These are phyloP conservation scores for Oryza brachyantha DNA, from an alignment of 176 grass and related monocot genomes.

Conservation along the genomic window DNA sequence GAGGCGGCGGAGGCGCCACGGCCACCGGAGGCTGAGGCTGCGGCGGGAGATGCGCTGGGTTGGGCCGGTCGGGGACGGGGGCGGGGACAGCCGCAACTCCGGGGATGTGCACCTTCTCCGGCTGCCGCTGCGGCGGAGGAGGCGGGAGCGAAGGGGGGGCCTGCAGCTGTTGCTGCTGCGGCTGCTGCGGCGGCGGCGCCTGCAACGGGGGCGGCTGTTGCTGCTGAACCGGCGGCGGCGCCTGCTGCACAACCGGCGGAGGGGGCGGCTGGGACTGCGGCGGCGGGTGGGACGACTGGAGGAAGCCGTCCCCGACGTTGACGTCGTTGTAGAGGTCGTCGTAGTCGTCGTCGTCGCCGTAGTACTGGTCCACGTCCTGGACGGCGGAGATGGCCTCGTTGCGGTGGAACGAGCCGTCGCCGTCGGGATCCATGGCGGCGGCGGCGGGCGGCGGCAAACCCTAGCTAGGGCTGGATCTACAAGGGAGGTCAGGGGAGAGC, in stretches of 20 bases:
- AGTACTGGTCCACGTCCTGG: conserved; percentile 70
- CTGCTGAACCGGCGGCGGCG: not conserved
- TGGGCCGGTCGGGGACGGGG: conserved; percentile 34
- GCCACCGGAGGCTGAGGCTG: conserved; percentile 15
- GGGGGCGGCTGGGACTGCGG: not conserved
- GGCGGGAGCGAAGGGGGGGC: conserved; percentile 10
- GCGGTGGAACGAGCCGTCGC: conserved; percentile 47
- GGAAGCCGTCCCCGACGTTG: conserved; percentile 71
- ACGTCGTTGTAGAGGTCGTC: conserved; percentile 77
- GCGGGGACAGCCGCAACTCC: conserved; percentile 26
- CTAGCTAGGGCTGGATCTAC: conserved; percentile 39
- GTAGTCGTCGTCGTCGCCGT: conserved; percentile 82
- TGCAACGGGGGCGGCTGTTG: conserved; percentile 4
- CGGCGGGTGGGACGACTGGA: conserved; percentile 33
- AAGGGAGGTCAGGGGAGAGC: not conserved
- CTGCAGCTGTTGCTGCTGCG: conserved; percentile 3
- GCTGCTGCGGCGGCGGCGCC: conserved; percentile 17
- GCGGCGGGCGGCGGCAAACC: not conserved
- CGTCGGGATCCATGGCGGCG: conserved; percentile 34
- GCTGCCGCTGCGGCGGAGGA: conserved; percentile 29
- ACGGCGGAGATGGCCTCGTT: conserved; percentile 66
- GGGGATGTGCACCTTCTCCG: conserved; percentile 50
- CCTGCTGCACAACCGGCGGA: not conserved
- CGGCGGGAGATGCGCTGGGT: conserved; percentile 30
- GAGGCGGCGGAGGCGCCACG: conserved; percentile 13